These are phyloP conservation scores for Plasmopara viticola DNA, from an alignment of 352 stramenopile species.

Conservation along the genomic window DNA sequence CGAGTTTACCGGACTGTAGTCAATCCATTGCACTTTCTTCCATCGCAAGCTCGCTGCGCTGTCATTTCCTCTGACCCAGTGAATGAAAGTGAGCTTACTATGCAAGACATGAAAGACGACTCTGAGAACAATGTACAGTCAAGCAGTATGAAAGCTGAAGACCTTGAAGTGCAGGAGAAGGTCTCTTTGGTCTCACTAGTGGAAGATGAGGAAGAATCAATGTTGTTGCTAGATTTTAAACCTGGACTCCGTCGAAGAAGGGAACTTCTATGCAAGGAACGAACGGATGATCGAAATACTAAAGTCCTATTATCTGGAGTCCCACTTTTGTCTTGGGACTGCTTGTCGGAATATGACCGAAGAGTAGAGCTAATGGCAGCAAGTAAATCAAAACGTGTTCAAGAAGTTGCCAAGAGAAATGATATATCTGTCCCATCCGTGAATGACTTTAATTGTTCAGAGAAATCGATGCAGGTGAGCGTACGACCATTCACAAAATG, in stretches of 20 bases:
- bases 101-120: not conserved
- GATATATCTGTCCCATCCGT: constrained; percentile 30
- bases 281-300: constrained; percentile 1
- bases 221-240: constrained; percentile 42
- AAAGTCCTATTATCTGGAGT: constrained; percentile 16
- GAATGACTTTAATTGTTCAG: constrained; percentile 38
- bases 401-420: constrained; percentile 32
- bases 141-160: constrained; percentile 5
- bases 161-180: constrained; percentile 31
- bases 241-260: constrained; percentile 14
- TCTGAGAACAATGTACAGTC: constrained; percentile 1
- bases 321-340: constrained; percentile 36
- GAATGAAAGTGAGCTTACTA: constrained; percentile 1
- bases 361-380: constrained; percentile 48
- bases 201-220: constrained; percentile 36
- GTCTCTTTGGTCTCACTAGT: constrained; percentile 41
- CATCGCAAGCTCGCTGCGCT: constrained; percentile 30
- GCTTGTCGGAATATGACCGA: constrained; percentile 34
- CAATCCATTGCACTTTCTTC: constrained; percentile 22
- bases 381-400: constrained; percentile 42
- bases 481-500: constrained; percentile 52
- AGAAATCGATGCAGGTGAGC: constrained; percentile 38
- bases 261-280: constrained; percentile 3
- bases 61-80: constrained; percentile 30
- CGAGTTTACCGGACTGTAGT: constrained; percentile 39